A percentile compares a stretch with the other conserved stretches of the same genome.
These are phyloP conservation scores for Populus hybrid DNA, from an alignment of 441 rosid species.

Conservation along the genomic window DNA sequence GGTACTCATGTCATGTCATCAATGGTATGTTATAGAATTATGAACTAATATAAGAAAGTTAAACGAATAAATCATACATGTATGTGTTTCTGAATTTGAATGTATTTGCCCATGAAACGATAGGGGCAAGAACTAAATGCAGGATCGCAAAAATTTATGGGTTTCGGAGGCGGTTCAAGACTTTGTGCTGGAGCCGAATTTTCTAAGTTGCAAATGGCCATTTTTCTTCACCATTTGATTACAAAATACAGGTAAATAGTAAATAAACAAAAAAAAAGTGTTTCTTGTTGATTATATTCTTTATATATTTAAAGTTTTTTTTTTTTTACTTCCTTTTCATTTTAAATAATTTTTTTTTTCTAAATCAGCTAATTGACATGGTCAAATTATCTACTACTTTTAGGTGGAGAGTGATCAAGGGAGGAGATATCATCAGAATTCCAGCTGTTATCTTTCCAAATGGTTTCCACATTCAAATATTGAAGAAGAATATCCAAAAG, in stretches of 20 bases:
- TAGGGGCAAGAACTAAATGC: conserved; percentile 9
- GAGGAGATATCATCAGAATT: not conserved
- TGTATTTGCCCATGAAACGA: not conserved
- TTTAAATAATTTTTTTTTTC: too few relatives aligned
- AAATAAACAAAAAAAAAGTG: too few relatives aligned
- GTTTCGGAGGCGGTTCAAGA: conserved; percentile 13
- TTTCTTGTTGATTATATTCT: not conserved
- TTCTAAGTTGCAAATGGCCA: conserved; percentile 16
- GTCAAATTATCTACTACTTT: not conserved
- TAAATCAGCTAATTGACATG: not conserved
- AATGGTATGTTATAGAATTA: too few relatives aligned
- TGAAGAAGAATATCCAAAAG: not conserved
- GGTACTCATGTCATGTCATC: too few relatives aligned
- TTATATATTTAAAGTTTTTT: too few relatives aligned
- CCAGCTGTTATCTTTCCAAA: conserved; percentile 2
- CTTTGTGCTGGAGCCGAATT: conserved; percentile 22
- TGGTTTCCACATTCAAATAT: not conserved
- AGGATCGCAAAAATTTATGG: conserved; percentile 14
- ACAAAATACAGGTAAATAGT: not conserved
- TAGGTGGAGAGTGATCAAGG: conserved; percentile 10
- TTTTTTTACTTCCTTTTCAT: too few relatives aligned
- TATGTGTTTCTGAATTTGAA: not conserved
- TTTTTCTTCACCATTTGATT: conserved; percentile 7
- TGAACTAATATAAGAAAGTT: too few relatives aligned
- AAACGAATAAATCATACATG: too few relatives aligned